Conservation (phyloP, 2,329 filamentous ascomycete genomes). For the Alternaria arborescens region DNA sequence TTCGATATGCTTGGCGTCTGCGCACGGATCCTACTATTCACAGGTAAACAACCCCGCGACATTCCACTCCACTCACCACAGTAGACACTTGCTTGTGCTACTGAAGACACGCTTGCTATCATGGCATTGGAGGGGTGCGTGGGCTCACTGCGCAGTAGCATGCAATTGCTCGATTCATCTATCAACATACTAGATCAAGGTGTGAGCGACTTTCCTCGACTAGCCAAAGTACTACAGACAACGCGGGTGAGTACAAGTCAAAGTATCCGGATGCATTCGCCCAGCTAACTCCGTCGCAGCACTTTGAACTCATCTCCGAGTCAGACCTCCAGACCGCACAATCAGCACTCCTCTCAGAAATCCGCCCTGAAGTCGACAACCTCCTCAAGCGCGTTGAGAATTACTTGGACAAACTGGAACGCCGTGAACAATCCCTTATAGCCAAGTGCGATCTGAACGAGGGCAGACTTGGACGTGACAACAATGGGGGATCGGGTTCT, state of each 20-base stretch:
- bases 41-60: slow-evolving; percentile 27
- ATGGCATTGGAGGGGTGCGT: slow-evolving; percentile 66
- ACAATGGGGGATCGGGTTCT: slow-evolving; percentile 31
- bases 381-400: slow-evolving; percentile 83
- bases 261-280: neutral
- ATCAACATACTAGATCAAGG: slow-evolving; percentile 69
- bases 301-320: slow-evolving; percentile 92
- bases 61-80: slow-evolving; percentile 3
- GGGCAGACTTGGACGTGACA: slow-evolving; percentile 65
- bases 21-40: slow-evolving; percentile 19
- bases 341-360: slow-evolving; percentile 83
- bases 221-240: slow-evolving; percentile 69
- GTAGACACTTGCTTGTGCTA: neutral
- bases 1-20: slow-evolving; percentile 42
- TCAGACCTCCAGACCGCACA: slow-evolving; percentile 83
- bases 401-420: slow-evolving; percentile 81
- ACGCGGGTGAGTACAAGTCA: slow-evolving; percentile 60
- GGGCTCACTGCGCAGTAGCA: slow-evolving; percentile 66
- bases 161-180: slow-evolving; percentile 68
- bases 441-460: slow-evolving; percentile 85
- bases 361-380: slow-evolving; percentile 82
- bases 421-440: slow-evolving; percentile 83
- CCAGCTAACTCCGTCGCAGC: slow-evolving; percentile 59
- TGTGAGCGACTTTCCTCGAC: slow-evolving; percentile 69
- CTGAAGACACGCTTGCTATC: neutral